Base-by-base conservation (phyloP, 768 basidiomycete species). In the Asterophora parasitica region DNA sequence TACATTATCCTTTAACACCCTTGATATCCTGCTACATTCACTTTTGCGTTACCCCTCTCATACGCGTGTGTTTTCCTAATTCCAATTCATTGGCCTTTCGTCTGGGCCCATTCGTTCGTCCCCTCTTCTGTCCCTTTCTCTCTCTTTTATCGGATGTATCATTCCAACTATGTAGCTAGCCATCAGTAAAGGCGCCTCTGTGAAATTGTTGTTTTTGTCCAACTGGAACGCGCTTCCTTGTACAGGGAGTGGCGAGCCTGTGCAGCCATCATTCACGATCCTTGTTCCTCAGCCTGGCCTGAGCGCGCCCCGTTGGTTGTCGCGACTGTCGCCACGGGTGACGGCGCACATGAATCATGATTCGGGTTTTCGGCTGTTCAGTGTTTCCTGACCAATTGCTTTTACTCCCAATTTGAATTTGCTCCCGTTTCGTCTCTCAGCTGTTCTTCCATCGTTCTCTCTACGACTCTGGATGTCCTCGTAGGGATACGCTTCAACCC, bases 141-240 rank as follows among this genome's bases (percentile, higher is more conserved):
- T 55, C 42, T 44, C 44, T 31, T 51, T 54, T 56, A 54, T 58
- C 56, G 64, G 65, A 65, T 68, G 67, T 69, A 69, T 65, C 61
- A 67, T 61, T 62, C 58, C 53, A 57, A 53, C 44, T 56, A 49
- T 61, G 57, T 64, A 63, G 54, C 50, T 55, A 55, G 50, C 47
- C 23, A 23, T 45, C 44, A 48, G 46, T 58, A 54, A 50, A 58
- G 47, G 45, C 48, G 50, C 55, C 55, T 54, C 52, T 54, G 50
- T 51, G 46, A 60, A 52, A 43, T 56, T 23, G 57, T 57, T 52
- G 52, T 55, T 52, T 42, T 45, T 53, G 34, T 49, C 33, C 31
- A 41, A n/a, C 30, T 28, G 31, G 33, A 41, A 23, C 10, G 20
- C 26, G 10, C 12, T 32, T 12, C 34, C 31, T 15, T 26, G 34